These are phyloP conservation scores for Coemansia sp. DNA, from an alignment of 192 early-diverging fungal genomes.

Conservation along the genomic window DNA sequence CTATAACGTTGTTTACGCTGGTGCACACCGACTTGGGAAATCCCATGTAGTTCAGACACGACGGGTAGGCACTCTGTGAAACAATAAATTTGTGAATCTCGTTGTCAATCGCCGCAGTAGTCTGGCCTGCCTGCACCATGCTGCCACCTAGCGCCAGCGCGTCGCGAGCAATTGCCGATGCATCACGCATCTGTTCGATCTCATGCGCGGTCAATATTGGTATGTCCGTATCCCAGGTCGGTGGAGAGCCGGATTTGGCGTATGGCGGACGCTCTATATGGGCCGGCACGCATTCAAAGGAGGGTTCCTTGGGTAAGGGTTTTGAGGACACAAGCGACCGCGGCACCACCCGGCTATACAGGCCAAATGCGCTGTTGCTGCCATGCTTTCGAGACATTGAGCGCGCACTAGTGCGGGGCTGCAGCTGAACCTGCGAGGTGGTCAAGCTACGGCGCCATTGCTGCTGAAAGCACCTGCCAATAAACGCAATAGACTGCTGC, in stretches of 20 bases:
- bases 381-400: not conserved
- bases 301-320: conserved; percentile 26
- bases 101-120: conserved; percentile 53
- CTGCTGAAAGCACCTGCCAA: too few relatives aligned
- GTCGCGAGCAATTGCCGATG: conserved; percentile 56
- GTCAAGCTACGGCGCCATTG: not conserved
- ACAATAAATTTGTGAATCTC: conserved; percentile 57
- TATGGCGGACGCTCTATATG: conserved; percentile 57
- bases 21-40: conserved; percentile 77
- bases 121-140: conserved; percentile 49
- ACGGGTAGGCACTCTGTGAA: conserved; percentile 60
- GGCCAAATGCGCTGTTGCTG: conserved; percentile 13
- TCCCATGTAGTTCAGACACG: conserved; percentile 72
- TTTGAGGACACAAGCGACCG: conserved; percentile 15
- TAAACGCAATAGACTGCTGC: too few relatives aligned
- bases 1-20: conserved; percentile 79
- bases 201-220: conserved; percentile 44
- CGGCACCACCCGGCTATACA: conserved; percentile 27
- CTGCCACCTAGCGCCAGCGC: conserved; percentile 55
- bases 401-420: not conserved
- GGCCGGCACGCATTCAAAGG: conserved; percentile 22
- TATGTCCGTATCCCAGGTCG: conserved; percentile 43
- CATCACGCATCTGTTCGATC: conserved; percentile 43
- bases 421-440: not conserved
- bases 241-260: conserved; percentile 53